Conservation (phyloP, 73 alveolate genomes). For the Diophrys appendiculata region DNA sequence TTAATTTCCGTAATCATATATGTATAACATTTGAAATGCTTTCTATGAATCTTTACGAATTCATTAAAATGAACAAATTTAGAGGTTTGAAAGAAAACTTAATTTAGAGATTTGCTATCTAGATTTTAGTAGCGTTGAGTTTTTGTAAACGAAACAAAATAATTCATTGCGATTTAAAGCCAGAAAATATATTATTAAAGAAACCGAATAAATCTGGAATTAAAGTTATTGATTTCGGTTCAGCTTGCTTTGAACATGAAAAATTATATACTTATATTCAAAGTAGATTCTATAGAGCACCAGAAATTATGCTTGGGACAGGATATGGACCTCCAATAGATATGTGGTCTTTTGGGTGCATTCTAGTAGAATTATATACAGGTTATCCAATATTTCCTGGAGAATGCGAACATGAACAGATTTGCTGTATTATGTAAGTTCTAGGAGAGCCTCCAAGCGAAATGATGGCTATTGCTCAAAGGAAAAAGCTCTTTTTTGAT, state of each 20-base stretch:
- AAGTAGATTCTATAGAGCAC: conserved; percentile 47
- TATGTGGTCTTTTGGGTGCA: conserved; percentile 82
- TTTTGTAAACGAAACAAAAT: background rate
- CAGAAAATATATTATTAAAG: conserved; percentile 11
- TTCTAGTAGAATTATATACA: conserved; percentile 78
- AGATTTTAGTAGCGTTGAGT: background rate
- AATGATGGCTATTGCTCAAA: conserved; percentile 61
- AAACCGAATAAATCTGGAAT: conserved; percentile 9
- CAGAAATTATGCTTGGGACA: conserved; percentile 73
- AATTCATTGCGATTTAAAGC: conserved; percentile 5
- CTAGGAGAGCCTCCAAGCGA: conserved; percentile 42
- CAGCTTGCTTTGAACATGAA: conserved; percentile 39
- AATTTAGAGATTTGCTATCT: conserved; percentile 3
- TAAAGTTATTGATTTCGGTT: conserved; percentile 54
- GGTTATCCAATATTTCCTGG: conserved; percentile 80
- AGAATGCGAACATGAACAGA: conserved; percentile 62
- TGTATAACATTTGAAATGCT: conserved; percentile 66
- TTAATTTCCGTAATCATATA: conserved; percentile 41
- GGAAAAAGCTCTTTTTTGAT: conserved; percentile 63
- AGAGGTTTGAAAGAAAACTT: conserved; percentile 25
- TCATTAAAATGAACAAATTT: conserved; percentile 17
- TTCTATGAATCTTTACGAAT: conserved; percentile 63
- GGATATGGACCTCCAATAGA: conserved; percentile 81
- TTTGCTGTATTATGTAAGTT: conserved; percentile 58
- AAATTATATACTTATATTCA: conserved; percentile 40